Conservation (phyloP, 208 protist genomes). For the Endotrypanum monterogeii region DNA sequence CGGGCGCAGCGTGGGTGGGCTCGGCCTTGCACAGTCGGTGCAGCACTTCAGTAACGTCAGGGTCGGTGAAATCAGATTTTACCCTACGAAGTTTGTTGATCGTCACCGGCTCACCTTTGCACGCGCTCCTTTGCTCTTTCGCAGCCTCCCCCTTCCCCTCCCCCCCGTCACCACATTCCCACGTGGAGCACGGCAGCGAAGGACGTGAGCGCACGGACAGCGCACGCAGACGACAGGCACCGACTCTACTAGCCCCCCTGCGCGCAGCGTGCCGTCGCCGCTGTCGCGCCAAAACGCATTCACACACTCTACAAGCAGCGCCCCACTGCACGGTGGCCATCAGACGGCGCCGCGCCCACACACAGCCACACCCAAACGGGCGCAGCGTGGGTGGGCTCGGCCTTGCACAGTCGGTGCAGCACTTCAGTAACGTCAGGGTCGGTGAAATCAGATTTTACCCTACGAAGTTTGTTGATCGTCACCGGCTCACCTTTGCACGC, state of each 20-base stretch:
- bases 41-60: constrained; percentile 30
- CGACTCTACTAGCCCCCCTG: not conserved
- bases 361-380: not conserved
- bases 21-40: constrained; percentile 1
- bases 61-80: constrained; percentile 52
- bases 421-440: constrained; percentile 34
- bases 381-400: not conserved
- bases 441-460: constrained; percentile 58
- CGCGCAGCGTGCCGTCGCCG: not conserved
- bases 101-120: not conserved
- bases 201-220: not conserved
- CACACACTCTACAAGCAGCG: not conserved
- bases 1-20: not conserved
- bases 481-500: not conserved
- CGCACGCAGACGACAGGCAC: not conserved
- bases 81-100: constrained; percentile 50
- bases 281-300: not conserved
- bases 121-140: too few species aligned
- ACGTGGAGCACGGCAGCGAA: too few species aligned
- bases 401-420: constrained; percentile 6
- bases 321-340: not conserved
- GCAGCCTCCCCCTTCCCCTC: not conserved
- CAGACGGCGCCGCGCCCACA: constrained; percentile 6
- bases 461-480: constrained; percentile 40
- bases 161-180: not conserved